Evolutionary conservation across 495 filamentous ascomycete genomes (phyloP), one percentile per base, ranked within the genome.

Genomic region (Neohortaea acidophila): DNA sequence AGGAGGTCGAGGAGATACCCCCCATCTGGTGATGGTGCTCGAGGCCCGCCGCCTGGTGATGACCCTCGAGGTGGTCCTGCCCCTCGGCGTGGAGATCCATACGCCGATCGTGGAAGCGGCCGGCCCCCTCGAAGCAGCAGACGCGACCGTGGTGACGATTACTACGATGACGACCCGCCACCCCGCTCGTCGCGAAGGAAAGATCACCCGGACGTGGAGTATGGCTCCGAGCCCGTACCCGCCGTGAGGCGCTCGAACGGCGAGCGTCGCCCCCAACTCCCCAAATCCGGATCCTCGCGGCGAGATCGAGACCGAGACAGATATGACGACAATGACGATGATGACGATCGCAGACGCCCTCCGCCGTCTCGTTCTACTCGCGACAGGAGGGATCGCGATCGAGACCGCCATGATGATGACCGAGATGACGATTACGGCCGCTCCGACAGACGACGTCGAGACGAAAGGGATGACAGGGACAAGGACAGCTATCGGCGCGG

Each of bases 181-280:
- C 30, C 38, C 14, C 48, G 39, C 11, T 25, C 27, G 12, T 29
- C 25, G 26, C 33, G 44, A 19, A 38, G 34, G 17, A 39, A 22
- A 2, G 36, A 31, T 7, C n/a, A 9, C 13, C 14, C 3, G 23
- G 30, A 17, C n/a, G 38, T 48, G 13, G 45, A 48, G 26, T 48
- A 48, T 18, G 45, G 45, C 8, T 44, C 40, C 5, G 45, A 39
- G n/a, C 45, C 45, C 2, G 31, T 48, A 23, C 36, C 35, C 18
- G 42, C 35, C 7, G 6, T 36, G 3, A 7, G 33, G 8, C 38
- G 38, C 17, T 19, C 33, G 26, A 47, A 43, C 24, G 42, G 3
- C 22, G 29, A 15, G 14, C 15, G 0, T n/a, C n/a, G n/a, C n/a
- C n/a, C n/a, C n/a, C n/a, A n/a, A n/a, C n/a, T n/a, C n/a, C n/a